These are phyloP conservation scores for Fusarium bulbicola DNA, from an alignment of 2,329 filamentous ascomycete species.

Conservation along the genomic window DNA sequence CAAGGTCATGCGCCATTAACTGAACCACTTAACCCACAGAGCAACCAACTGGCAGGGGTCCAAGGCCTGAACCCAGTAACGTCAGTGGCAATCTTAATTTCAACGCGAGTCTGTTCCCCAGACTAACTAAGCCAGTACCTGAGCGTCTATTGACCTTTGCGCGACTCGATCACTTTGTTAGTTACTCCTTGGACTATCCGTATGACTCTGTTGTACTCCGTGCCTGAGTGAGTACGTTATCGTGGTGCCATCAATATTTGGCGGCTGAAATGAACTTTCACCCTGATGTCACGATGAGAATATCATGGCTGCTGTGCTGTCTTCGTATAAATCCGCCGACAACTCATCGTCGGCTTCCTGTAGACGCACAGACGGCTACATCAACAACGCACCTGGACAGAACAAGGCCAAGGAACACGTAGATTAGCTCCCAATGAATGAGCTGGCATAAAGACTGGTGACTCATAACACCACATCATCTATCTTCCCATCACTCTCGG, in stretches of 20 bases:
- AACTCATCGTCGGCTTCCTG: conserved; percentile 14
- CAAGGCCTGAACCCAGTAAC: conserved; percentile 7
- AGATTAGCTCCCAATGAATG: neutral
- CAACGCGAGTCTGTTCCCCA: conserved; percentile 7
- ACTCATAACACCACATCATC: neutral
- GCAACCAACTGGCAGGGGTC: conserved; percentile 3
- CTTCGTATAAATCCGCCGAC: conserved; percentile 1
- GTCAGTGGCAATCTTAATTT: conserved; percentile 39
- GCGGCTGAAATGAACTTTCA: neutral
- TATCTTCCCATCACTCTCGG: neutral
- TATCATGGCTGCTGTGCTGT: neutral
- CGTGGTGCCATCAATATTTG: neutral
- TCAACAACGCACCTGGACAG: neutral
- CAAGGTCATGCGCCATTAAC: conserved; percentile 29
- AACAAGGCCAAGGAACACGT: neutral
- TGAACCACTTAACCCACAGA: neutral
- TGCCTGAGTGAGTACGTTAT: neutral
- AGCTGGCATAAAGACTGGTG: neutral
- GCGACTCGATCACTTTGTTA: neutral
- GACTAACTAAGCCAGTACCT: neutral
- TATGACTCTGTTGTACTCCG: neutral
- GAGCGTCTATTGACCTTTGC: neutral
- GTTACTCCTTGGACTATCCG: neutral
- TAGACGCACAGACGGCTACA: neutral
- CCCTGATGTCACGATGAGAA: neutral